Base-by-base conservation (phyloP, 2,329 filamentous ascomycete species). In the Nemania sp. region DNA sequence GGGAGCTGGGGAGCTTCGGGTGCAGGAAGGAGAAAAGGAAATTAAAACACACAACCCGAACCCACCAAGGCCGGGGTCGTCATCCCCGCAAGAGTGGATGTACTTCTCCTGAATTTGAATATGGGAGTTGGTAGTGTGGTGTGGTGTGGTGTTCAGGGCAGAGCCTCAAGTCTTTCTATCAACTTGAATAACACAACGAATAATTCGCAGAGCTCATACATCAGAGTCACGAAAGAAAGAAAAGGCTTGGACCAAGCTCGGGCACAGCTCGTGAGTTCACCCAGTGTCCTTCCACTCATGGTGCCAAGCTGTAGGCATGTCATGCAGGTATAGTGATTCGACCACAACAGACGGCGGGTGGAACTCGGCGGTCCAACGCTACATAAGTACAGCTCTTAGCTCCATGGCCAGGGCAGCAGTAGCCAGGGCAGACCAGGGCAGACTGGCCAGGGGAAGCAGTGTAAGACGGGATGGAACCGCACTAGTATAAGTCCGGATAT, bases 331-430 rank as follows among this genome's bases (percentile, higher is more conserved):
- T 51, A 19, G 28, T 47, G 28, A 31, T 31, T 30, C 40, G 30
- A 41, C 44, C 44, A 45, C 11, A 49, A 26, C 34, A 41, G 37
- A 49, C 23, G 31, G 51, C 45, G 54, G 44, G 47, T 33, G 51
- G 50, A 53, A 49, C 50, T 51, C 55, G 20, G 55, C 55, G 52
- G 52, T 37, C 52, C 55, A 52, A 57, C 33, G 55, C 52, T 57
- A 41, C 20, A 41, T 22, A 20, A 41, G 37, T 24, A 47, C 50
- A 42, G 28, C 19, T 28, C 14, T 14, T 48, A 50, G 41, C 37
- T 54, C 43, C 43, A 51, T 44, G 30, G 41, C 33, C 33, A 52
- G 54, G 51, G 47, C n/a, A n/a, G n/a, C n/a, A n/a, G n/a, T n/a
- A n/a, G n/a, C n/a, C n/a, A n/a, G n/a, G n/a, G n/a, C n/a, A n/a